phyloP scores from a whole-genome alignment of 345 rosid species.

The Sonneratia alba region DNA sequence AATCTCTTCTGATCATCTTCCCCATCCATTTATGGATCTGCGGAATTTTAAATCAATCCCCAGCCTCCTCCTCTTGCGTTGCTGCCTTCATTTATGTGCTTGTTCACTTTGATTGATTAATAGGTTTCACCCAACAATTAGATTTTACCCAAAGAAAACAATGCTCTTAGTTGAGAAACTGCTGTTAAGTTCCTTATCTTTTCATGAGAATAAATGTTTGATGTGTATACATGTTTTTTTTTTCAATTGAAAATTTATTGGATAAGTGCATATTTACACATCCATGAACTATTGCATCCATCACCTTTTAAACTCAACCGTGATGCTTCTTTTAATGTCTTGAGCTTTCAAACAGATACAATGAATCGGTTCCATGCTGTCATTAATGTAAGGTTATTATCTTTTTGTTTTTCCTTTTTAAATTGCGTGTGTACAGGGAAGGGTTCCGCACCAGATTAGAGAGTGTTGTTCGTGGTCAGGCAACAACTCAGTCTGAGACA shows the following conservation, averaged over 20 bases:
- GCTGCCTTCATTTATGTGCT: too few relatives aligned
- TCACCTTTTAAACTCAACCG: not conserved
- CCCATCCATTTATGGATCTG: not conserved
- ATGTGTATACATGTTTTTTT: not conserved
- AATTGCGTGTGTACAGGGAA: constrained; percentile 37
- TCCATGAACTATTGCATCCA: not conserved
- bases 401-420: constrained; percentile 1
- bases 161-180: not conserved
- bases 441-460: constrained; percentile 80
- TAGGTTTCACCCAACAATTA: not conserved
- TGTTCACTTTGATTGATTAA: not conserved
- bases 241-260: not conserved
- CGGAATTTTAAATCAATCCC: not conserved
- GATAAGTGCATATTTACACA: not conserved
- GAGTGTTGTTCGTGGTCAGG: constrained; percentile 56
- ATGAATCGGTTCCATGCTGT: not conserved
- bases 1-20: constrained; percentile 2
- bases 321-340: not conserved
- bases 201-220: not conserved
- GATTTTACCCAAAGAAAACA: not conserved
- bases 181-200: not conserved
- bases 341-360: not conserved
- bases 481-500: constrained; percentile 43
- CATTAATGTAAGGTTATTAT: not conserved
- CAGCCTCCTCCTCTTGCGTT: not conserved